Evolutionary conservation across 495 filamentous ascomycete genomes (phyloP).

Genomic region (Achaetomiella virescens): DNA sequence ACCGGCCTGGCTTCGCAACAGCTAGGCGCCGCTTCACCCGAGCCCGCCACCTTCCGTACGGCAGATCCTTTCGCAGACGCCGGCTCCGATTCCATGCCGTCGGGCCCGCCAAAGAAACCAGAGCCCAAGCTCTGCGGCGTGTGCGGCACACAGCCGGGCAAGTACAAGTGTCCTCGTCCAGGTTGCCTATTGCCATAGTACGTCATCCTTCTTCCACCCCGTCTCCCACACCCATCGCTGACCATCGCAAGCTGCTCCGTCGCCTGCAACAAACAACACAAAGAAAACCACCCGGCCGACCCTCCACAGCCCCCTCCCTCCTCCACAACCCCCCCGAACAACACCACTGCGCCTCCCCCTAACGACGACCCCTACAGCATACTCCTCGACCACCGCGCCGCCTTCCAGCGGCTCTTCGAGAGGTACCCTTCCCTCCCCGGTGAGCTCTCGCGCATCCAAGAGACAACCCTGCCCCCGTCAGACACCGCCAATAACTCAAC

Average conservation of each 20-base stretch:
- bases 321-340: background rate
- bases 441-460: constrained; percentile 48
- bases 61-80: constrained; percentile 4
- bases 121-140: constrained; percentile 46
- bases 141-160: constrained; percentile 50
- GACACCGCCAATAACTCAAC: background rate
- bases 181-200: constrained; percentile 57
- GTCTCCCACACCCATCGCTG: background rate
- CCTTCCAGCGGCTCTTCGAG: constrained; percentile 47
- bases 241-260: constrained; percentile 56
- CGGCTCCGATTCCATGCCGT: background rate
- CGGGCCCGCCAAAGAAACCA: constrained; percentile 8
- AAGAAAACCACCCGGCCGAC: constrained; percentile 35
- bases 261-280: constrained; percentile 60
- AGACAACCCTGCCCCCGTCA: constrained; percentile 40
- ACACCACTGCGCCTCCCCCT: constrained; percentile 4
- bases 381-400: constrained; percentile 35
- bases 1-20: background rate
- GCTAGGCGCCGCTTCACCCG: constrained; percentile 1
- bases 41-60: constrained; percentile 8
- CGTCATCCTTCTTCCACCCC: constrained; percentile 8
- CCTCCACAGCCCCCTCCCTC: constrained; percentile 6
- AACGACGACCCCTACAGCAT: constrained; percentile 30
- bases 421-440: constrained; percentile 46
- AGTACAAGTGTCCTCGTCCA: constrained; percentile 57